phyloP scores from a whole-genome alignment of 495 filamentous ascomycete species.

The Trichocladium antarcticum region DNA sequence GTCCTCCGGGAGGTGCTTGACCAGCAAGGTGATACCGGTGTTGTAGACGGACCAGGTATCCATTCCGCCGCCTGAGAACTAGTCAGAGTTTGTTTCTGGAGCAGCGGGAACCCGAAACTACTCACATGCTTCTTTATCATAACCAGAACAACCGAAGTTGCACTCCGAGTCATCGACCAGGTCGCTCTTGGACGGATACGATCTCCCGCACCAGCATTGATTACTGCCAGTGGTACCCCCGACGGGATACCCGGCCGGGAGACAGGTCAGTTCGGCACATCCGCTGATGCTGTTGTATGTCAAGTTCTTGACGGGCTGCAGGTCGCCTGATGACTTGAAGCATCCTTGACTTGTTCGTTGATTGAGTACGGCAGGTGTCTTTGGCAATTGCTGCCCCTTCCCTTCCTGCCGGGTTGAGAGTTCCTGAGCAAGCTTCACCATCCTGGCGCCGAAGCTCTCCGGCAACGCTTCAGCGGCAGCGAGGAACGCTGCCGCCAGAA shows the following conservation, averaged over 20 bases:
- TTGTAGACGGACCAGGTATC: conserved; percentile 41
- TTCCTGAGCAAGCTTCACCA: background rate
- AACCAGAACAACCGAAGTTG: conserved; percentile 48
- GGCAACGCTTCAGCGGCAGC: conserved; percentile 11
- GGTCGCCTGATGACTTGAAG: conserved; percentile 20
- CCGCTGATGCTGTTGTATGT: conserved; percentile 11
- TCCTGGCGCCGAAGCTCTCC: background rate
- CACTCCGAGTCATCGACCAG: conserved; percentile 43
- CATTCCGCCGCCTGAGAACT: conserved; percentile 42
- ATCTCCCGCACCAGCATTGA: conserved; percentile 52
- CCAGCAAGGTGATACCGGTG: conserved; percentile 30
- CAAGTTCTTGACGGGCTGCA: background rate
- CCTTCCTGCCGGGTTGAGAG: background rate
- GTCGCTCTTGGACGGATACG: conserved; percentile 40
- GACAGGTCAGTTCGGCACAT: conserved; percentile 16
- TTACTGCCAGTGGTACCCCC: conserved; percentile 14
- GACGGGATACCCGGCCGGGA: background rate
- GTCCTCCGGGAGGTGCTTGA: conserved; percentile 4
- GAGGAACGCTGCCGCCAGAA: conserved; percentile 14
- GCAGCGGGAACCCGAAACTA: conserved; percentile 5
- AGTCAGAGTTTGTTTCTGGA: conserved; percentile 19
- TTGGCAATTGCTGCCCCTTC: conserved; percentile 8
- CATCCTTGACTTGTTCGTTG: conserved; percentile 20
- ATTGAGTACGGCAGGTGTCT: background rate
- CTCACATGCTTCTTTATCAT: conserved; percentile 46